Evolutionary conservation across 257 asterid species (phyloP).

Genomic region (Lycium barbarum): DNA sequence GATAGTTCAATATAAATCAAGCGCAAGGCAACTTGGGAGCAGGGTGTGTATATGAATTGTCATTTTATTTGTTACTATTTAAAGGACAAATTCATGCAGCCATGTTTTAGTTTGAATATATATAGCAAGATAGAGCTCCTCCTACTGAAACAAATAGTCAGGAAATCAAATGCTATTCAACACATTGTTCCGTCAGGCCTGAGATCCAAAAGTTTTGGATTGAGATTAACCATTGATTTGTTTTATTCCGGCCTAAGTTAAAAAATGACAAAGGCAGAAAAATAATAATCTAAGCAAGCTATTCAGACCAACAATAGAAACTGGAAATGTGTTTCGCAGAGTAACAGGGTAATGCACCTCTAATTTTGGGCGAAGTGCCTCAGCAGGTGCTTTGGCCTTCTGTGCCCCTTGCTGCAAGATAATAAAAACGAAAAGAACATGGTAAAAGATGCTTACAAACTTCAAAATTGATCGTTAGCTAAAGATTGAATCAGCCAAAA

Average conservation of each 20-base stretch:
- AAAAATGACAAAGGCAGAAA: neutral
- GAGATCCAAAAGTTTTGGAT: neutral
- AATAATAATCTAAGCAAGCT: neutral
- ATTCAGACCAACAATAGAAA: neutral
- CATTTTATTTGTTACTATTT: neutral
- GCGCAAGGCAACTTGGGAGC: slow-evolving; percentile 1
- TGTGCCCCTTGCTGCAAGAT: slow-evolving; percentile 55
- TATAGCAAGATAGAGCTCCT: slow-evolving; percentile 4
- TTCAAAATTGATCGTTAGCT: neutral
- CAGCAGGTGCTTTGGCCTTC: slow-evolving; percentile 77
- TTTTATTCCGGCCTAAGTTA: neutral
- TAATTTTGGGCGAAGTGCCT: slow-evolving; percentile 82
- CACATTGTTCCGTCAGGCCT: neutral
- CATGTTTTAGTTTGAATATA: neutral
- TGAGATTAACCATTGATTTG: neutral
- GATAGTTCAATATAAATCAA: neutral
- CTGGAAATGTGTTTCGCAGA: neutral
- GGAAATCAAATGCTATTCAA: neutral
- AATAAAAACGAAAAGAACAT: neutral
- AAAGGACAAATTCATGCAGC: neutral
- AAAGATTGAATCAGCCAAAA: neutral
- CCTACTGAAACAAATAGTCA: neutral
- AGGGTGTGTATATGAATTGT: neutral
- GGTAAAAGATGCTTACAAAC: neutral
- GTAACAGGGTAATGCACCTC: slow-evolving; percentile 51